Percentiles rank a stretch among this genome's conserved stretches.
These are phyloP conservation scores for Malassezia sp. DNA, from an alignment of 1,284 basidiomycete genomes.

Conservation along the genomic window DNA sequence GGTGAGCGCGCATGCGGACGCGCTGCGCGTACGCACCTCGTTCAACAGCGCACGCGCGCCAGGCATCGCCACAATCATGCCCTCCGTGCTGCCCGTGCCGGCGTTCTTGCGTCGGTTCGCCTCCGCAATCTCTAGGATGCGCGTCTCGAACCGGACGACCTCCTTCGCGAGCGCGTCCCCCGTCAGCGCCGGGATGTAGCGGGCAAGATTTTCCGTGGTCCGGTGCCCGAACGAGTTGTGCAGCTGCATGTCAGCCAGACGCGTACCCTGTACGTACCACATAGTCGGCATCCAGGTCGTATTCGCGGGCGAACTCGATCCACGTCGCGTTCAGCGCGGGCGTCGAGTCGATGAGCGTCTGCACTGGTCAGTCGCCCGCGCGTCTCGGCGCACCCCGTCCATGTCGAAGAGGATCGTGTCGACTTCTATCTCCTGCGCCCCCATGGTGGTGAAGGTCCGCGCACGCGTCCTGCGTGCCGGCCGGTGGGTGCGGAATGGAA, in stretches of 20 bases:
- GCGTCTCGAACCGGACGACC: constrained; percentile 35
- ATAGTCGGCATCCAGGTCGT: constrained; percentile 37
- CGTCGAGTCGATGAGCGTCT: constrained; percentile 42
- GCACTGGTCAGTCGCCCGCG: not conserved
- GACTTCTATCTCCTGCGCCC: constrained; percentile 16
- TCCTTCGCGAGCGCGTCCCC: constrained; percentile 26
- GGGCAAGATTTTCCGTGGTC: constrained; percentile 38
- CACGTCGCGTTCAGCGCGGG: constrained; percentile 43
- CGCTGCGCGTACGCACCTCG: constrained; percentile 13
- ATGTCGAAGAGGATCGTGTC: constrained; percentile 45
- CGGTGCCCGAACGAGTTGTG: constrained; percentile 40
- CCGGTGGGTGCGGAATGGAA: too few relatives aligned
- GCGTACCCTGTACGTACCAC: constrained; percentile 18
- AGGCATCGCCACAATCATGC: constrained; percentile 38
- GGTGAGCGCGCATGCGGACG: not conserved
- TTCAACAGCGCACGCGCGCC: constrained; percentile 31
- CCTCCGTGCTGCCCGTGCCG: constrained; percentile 17
- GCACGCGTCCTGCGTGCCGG: too few relatives aligned
- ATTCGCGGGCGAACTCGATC: constrained; percentile 32
- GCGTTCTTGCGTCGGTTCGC: constrained; percentile 9
- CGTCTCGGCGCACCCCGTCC: constrained; percentile 24
- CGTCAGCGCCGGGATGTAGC: constrained; percentile 34
- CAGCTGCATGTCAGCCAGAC: constrained; percentile 13
- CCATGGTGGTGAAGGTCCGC: constrained; percentile 8
- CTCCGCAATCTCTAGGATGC: constrained; percentile 36